Base-by-base conservation (phyloP, 2,329 filamentous ascomycete genomes). In the Epichloe festucae region DNA sequence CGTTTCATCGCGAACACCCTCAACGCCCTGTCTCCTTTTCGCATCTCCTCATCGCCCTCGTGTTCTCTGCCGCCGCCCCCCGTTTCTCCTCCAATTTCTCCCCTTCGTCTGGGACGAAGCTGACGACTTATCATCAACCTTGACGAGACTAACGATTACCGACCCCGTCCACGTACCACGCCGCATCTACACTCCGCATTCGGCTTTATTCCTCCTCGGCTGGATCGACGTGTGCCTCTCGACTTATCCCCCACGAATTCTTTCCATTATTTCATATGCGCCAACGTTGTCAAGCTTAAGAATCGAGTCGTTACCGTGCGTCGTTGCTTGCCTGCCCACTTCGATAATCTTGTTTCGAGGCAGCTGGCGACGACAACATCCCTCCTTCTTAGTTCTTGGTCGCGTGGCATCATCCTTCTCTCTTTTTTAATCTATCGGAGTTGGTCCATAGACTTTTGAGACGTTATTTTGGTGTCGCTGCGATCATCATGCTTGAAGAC, bases 401-500 rank as follows among this genome's bases (percentile, higher is more conserved):
- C 43, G 49, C 49, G 42, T 19, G 15, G 17, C 12, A 34, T 21
- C 43, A 31, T 41, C 21, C 14, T 41, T 15, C 1, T 40, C 7
- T 31, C 27, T 21, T 27, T 12, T 35, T 1, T 27, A 14, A 21
- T 43, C 5, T 10, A 7, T 23, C 27, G 10, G 10, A 15, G 34
- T 15, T 17, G 21, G 14, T 12, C 14, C 2, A 39, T 38, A 50
- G 40, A 36, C 19, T 6, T 11, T 34, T 6, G 41, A 44, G 34
- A 23, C 35, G 34, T 40, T 3, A 7, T 35, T 40, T 39, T 23
- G 12, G 21, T 35, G 39, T 53, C 54, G 41, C 45, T 14, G 40
- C 46, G 17, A 17, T 42, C 55, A 59, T 51, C 49, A 68, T 68
- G 66, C 56, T 69, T 58, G 66, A 68, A 54, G 67, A 69, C 59